Evolutionary conservation across 176 grass and related monocot species (phyloP).

Genomic region (Phoenix dactylifera): DNA sequence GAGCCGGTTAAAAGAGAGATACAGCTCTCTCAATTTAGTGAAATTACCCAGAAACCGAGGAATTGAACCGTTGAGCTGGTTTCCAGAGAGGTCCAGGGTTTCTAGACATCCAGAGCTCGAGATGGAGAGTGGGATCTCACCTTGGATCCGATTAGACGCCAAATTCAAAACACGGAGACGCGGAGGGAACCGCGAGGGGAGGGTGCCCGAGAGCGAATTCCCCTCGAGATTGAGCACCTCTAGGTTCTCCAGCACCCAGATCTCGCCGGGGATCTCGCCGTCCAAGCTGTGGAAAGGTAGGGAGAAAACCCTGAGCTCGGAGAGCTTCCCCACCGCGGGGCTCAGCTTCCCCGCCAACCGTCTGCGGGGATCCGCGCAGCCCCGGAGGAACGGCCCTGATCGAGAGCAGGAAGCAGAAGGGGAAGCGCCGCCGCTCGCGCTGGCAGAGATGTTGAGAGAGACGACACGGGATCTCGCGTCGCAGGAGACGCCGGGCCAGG

Average conservation of each 20-base stretch:
- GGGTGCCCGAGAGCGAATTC: slow-evolving; percentile 38
- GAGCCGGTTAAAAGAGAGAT: slow-evolving; percentile 61
- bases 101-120: slow-evolving; percentile 32
- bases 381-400: not conserved
- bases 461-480: slow-evolving; percentile 35
- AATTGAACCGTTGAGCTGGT: slow-evolving; percentile 67
- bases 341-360: slow-evolving; percentile 9
- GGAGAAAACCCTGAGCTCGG: slow-evolving; percentile 10
- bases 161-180: slow-evolving; percentile 47
- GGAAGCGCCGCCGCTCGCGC: not conserved
- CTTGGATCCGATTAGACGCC: slow-evolving; percentile 50
- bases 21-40: slow-evolving; percentile 34
- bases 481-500: slow-evolving; percentile 67
- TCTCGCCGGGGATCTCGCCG: slow-evolving; percentile 45
- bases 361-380: not conserved
- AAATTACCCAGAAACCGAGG: slow-evolving; percentile 33
- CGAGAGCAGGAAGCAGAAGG: not conserved
- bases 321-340: not conserved
- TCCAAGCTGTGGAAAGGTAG: slow-evolving; percentile 33
- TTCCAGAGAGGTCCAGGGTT: slow-evolving; percentile 71
- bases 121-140: slow-evolving; percentile 57
- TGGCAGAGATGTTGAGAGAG: slow-evolving; percentile 39
- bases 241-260: slow-evolving; percentile 46
- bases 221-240: slow-evolving; percentile 38
- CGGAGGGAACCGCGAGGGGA: slow-evolving; percentile 39